Conservation (phyloP, 257 asterid genomes). For the Thymus quinquecostatus region DNA sequence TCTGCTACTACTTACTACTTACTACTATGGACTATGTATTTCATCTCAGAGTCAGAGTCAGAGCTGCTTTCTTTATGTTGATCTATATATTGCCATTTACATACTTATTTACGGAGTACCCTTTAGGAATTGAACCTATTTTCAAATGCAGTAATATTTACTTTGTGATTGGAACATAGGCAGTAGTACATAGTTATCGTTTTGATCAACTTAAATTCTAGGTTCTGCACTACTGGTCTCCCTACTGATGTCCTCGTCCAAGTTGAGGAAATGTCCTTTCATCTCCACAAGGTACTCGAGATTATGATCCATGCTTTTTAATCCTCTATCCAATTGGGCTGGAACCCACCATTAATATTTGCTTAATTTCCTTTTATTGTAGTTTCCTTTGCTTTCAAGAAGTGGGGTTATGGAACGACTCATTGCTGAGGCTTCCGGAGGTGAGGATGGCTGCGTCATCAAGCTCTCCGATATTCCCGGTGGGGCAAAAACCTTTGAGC, state of each 20-base stretch:
- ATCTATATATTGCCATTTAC: too few species aligned
- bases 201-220: conserved; percentile 34
- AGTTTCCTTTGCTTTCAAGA: conserved; percentile 97
- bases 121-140: too few species aligned
- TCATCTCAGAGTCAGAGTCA: too few species aligned
- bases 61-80: too few species aligned
- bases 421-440: conserved; percentile 76
- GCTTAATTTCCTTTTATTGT: conserved; percentile 20
- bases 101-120: too few species aligned
- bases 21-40: too few species aligned
- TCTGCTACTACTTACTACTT: too few species aligned
- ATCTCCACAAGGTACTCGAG: conserved; percentile 85
- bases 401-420: conserved; percentile 88
- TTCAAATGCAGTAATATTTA: too few species aligned
- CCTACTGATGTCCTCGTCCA: conserved; percentile 93
- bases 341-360: too few species aligned
- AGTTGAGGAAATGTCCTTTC: conserved; percentile 98
- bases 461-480: conserved; percentile 79
- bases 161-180: too few species aligned
- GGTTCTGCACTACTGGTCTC: conserved; percentile 97
- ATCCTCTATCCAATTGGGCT: too few species aligned
- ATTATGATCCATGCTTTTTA: too few species aligned
- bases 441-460: conserved; percentile 60
- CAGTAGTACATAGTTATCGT: not conserved
- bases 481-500: conserved; percentile 87